Percentiles rank a stretch among this genome's conserved stretches.
These are phyloP conservation scores for Plasmodium vivax DNA, from an alignment of 169 alveolate genomes.

Conservation along the genomic window DNA sequence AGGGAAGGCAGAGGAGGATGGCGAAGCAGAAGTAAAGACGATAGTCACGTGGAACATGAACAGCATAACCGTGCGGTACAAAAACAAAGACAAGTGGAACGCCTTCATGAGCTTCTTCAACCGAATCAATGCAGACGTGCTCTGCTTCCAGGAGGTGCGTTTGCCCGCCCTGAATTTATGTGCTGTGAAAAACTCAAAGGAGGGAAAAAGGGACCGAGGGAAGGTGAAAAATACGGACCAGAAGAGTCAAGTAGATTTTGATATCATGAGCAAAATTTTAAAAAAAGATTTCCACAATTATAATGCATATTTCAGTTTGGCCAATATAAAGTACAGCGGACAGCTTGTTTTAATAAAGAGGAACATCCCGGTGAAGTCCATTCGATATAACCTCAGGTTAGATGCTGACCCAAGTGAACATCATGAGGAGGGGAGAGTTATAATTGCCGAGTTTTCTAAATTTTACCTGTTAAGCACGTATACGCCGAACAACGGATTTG, in stretches of 20 bases:
- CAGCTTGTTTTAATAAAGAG: slow-evolving; percentile 45
- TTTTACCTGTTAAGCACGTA: slow-evolving; percentile 55
- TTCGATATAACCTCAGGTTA: slow-evolving; percentile 28
- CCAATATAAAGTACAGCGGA: slow-evolving; percentile 72
- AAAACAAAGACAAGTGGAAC: slow-evolving; percentile 50
- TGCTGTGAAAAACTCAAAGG: neutral
- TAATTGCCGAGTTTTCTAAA: slow-evolving; percentile 13
- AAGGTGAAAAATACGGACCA: slow-evolving; percentile 47
- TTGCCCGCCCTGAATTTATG: slow-evolving; percentile 32
- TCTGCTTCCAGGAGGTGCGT: slow-evolving; percentile 63
- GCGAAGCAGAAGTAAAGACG: slow-evolving; percentile 15
- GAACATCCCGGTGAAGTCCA: slow-evolving; percentile 28
- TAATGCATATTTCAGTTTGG: slow-evolving; percentile 70
- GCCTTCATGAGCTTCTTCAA: slow-evolving; percentile 41
- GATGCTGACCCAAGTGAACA: slow-evolving; percentile 41
- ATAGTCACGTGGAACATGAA: slow-evolving; percentile 69
- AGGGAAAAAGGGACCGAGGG: slow-evolving; percentile 37
- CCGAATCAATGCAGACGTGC: slow-evolving; percentile 44
- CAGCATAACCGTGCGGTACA: slow-evolving; percentile 63
- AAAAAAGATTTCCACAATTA: slow-evolving; percentile 57
- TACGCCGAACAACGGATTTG: slow-evolving; percentile 71
- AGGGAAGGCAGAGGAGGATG: no score
- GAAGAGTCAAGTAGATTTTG: slow-evolving; percentile 46
- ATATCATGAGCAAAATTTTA: slow-evolving; percentile 11
- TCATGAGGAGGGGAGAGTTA: slow-evolving; percentile 55